These are phyloP conservation scores for Colletotrichum sp. DNA, from an alignment of 2,329 filamentous ascomycete species.

Conservation along the genomic window DNA sequence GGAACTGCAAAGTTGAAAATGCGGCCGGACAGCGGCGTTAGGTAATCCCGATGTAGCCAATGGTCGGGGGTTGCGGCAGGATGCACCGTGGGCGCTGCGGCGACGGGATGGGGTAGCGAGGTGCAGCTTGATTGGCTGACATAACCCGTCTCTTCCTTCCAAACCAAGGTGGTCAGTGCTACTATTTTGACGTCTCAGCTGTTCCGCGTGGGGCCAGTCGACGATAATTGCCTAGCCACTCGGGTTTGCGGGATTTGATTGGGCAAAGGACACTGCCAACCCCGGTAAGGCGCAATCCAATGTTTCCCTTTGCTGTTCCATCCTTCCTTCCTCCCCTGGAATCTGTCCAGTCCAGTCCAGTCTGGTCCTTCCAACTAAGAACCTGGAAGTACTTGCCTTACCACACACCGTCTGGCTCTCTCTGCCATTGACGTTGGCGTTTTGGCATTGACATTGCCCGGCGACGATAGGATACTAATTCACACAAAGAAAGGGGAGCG, in stretches of 20 bases:
- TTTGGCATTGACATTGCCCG: conserved; percentile 25
- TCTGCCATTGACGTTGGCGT: conserved; percentile 28
- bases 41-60: neutral
- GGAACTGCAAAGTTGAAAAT: conserved; percentile 15
- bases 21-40: neutral
- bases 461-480: neutral
- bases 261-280: neutral
- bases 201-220: neutral
- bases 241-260: neutral
- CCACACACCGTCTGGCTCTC: neutral
- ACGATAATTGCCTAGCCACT: conserved; percentile 16
- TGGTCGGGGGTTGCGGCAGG: neutral
- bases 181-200: conserved; percentile 22
- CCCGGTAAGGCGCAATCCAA: conserved; percentile 6
- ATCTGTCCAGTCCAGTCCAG: neutral
- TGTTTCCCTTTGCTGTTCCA: conserved; percentile 10
- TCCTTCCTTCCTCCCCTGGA: neutral
- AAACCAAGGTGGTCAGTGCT: conserved; percentile 12
- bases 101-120: neutral
- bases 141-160: neutral
- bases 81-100: neutral
- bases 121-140: conserved; percentile 1
- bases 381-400: neutral
- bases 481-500: neutral
- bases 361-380: neutral